Percentiles rank a stretch among this genome's conserved stretches.
Evolutionary conservation across 2,329 filamentous ascomycete genomes (phyloP).

Genomic region (Aspergillus intermedius): DNA sequence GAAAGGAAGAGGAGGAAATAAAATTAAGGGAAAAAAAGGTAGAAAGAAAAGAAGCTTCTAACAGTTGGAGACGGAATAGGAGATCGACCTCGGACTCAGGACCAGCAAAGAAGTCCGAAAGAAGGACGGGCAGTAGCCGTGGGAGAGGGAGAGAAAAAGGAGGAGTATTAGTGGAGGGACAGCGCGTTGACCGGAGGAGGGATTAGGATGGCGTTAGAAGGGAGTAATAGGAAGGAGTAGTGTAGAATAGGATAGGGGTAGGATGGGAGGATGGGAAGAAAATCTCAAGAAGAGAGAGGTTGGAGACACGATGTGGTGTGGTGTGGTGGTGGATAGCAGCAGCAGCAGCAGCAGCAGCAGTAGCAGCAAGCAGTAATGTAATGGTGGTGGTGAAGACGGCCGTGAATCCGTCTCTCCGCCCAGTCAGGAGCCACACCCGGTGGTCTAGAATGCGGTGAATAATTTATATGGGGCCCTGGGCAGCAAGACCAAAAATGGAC

Average conservation of each 20-base stretch:
- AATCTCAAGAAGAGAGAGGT: too few relatives aligned
- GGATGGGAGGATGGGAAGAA: background rate
- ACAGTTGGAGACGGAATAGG: background rate
- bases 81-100: slow-evolving; percentile 3
- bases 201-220: background rate
- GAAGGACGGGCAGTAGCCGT: slow-evolving; percentile 5
- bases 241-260: background rate
- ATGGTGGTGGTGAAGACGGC: too few relatives aligned
- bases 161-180: background rate
- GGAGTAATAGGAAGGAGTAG: background rate
- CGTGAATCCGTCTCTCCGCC: too few relatives aligned
- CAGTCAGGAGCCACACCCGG: too few relatives aligned
- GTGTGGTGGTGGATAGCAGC: too few relatives aligned
- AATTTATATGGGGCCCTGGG: too few relatives aligned
- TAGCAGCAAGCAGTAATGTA: too few relatives aligned
- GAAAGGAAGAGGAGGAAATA: background rate
- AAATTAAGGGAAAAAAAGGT: background rate
- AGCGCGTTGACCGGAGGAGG: background rate
- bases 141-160: slow-evolving; percentile 3
- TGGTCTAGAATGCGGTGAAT: too few relatives aligned
- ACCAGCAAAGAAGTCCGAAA: background rate
- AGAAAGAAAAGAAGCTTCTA: background rate
- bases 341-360: too few relatives aligned
- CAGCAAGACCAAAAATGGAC: too few relatives aligned
- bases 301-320: too few relatives aligned